phyloP scores from a whole-genome alignment of 2,329 filamentous ascomycete genomes.

The Atkinsonella texensis region DNA sequence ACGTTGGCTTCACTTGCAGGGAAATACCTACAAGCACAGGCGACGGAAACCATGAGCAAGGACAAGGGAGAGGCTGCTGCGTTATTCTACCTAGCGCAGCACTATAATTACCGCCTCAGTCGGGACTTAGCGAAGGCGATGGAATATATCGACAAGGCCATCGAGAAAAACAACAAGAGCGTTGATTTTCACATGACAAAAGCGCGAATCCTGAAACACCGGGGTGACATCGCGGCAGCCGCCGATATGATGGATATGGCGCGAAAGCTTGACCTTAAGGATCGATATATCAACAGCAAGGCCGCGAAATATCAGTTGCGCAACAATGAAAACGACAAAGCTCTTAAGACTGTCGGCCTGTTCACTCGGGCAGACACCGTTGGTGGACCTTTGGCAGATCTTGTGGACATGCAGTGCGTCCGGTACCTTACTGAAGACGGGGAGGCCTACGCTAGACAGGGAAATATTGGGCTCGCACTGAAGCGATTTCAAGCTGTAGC shows the following conservation, averaged over 20 bases:
- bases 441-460: constrained; percentile 72
- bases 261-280: constrained; percentile 72
- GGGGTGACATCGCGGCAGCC: constrained; percentile 66
- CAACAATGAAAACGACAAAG: constrained; percentile 80
- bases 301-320: constrained; percentile 92
- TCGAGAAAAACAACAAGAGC: constrained; percentile 65
- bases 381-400: constrained; percentile 77
- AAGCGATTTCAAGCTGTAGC: constrained; percentile 84
- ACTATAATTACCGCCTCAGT: constrained; percentile 87
- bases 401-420: constrained; percentile 96
- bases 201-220: constrained; percentile 88
- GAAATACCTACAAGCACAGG: constrained; percentile 55
- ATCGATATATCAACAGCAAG: constrained; percentile 98
- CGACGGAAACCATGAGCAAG: constrained; percentile 34
- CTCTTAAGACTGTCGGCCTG: constrained; percentile 77
- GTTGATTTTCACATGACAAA: constrained; percentile 94
- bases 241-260: constrained; percentile 82
- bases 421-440: constrained; percentile 97
- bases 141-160: constrained; percentile 71
- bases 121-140: constrained; percentile 73
- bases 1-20: constrained; percentile 64
- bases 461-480: constrained; percentile 71
- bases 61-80: constrained; percentile 63
- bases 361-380: constrained; percentile 88
- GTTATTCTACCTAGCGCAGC: constrained; percentile 88